phyloP scores from a whole-genome alignment of 257 asterid genomes.

The Capsicum rhomboideum region DNA sequence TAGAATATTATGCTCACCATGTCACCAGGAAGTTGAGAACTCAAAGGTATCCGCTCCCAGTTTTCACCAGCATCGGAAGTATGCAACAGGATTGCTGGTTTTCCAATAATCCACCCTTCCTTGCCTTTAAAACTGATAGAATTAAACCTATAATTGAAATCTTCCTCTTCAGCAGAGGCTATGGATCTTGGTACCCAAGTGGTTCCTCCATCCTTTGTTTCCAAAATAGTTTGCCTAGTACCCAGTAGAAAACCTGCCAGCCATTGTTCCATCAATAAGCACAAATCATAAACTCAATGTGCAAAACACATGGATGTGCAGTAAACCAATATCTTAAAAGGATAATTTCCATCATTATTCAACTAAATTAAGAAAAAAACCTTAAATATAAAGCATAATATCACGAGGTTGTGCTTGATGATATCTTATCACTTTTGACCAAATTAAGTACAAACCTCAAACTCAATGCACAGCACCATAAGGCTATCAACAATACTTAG shows the following conservation, averaged over 20 bases:
- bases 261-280: background rate
- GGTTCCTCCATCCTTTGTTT: slow-evolving; percentile 91
- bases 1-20: slow-evolving; percentile 40
- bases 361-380: background rate
- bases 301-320: background rate
- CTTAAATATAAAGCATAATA: background rate
- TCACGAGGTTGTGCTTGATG: background rate
- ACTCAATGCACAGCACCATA: background rate
- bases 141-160: slow-evolving; percentile 86
- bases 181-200: slow-evolving; percentile 82
- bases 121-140: slow-evolving; percentile 89
- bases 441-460: background rate
- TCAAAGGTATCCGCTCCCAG: slow-evolving; percentile 81
- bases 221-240: slow-evolving; percentile 86
- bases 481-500: background rate
- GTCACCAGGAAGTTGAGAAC: slow-evolving; percentile 95
- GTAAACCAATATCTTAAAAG: background rate
- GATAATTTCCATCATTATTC: background rate
- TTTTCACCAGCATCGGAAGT: slow-evolving; percentile 83
- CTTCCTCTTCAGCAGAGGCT: slow-evolving; percentile 94
- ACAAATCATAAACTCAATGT: background rate
- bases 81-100: slow-evolving; percentile 78
- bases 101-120: slow-evolving; percentile 97
- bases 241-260: slow-evolving; percentile 69
- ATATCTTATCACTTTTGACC: background rate